Evolutionary conservation across 805 yeast genomes (phyloP).

Genomic region (Torulaspora microellipsoides): DNA sequence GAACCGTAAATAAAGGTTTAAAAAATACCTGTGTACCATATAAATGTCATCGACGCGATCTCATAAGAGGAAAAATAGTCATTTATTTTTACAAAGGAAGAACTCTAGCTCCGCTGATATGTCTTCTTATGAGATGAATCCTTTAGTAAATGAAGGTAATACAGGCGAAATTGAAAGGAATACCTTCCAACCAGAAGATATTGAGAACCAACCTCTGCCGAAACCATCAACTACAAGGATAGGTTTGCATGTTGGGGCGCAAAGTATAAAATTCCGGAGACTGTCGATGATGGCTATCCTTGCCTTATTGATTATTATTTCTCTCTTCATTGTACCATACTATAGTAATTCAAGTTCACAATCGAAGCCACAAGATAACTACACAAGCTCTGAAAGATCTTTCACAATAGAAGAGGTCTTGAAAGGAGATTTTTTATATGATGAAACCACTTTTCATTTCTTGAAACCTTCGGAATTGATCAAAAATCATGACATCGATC

Average conservation of each 20-base stretch:
- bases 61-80: conserved; percentile 31
- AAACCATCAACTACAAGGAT: not conserved
- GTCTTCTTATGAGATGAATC: conserved; percentile 9
- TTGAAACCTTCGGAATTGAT: conserved; percentile 24
- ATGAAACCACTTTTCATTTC: conserved; percentile 24
- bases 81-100: conserved; percentile 26
- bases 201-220: conserved; percentile 4
- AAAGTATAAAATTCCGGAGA: not conserved
- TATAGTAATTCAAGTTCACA: not conserved
- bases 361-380: not conserved
- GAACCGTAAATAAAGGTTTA: no score
- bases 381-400: not conserved
- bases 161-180: not conserved
- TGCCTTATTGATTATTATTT: not conserved
- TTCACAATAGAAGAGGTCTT: conserved; percentile 15
- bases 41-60: conserved; percentile 13
- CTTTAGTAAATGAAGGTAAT: not conserved
- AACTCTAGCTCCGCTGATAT: conserved; percentile 25
- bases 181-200: not conserved
- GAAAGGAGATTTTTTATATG: conserved; percentile 24
- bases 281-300: not conserved
- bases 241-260: conserved; percentile 1
- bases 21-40: not conserved
- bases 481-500: conserved; percentile 36
- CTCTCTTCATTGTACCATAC: conserved; percentile 3